Evolutionary conservation across 345 rosid genomes (phyloP).

Genomic region (Eucalyptus decipiens): DNA sequence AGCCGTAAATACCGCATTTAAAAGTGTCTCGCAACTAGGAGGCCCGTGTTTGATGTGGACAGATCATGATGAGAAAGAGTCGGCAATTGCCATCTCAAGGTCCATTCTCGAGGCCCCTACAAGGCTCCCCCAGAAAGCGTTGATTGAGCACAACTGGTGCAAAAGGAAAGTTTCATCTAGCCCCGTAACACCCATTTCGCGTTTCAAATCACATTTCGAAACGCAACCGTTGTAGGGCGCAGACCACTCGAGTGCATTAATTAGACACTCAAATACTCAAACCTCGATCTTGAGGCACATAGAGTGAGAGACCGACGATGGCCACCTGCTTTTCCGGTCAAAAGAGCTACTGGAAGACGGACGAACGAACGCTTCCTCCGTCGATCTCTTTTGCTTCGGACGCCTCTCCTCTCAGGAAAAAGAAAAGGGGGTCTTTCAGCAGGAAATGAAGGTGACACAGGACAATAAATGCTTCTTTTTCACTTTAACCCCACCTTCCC

Average conservation of each 20-base stretch:
- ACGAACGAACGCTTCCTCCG: neutral
- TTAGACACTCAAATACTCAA: neutral
- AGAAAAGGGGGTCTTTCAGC: neutral
- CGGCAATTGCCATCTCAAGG: neutral
- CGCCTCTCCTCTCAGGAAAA: neutral
- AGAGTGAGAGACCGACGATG: neutral
- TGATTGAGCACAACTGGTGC: neutral
- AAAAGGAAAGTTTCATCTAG: neutral
- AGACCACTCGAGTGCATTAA: neutral
- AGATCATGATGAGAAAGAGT: neutral
- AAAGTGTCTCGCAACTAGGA: neutral
- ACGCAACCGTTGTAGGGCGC: neutral
- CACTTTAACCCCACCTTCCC: neutral
- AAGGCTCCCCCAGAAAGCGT: neutral
- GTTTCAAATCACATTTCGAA: neutral
- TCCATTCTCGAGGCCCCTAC: neutral
- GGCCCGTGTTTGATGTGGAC: neutral
- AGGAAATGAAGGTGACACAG: neutral
- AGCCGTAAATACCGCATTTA: neutral
- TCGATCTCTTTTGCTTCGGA: neutral
- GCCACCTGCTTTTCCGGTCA: neutral
- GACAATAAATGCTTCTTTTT: neutral
- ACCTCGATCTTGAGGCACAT: neutral
- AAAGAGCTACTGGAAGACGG: neutral
- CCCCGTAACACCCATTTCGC: neutral